Base-by-base conservation (phyloP, 305 asterid species). In the Fraxinus velutina region DNA sequence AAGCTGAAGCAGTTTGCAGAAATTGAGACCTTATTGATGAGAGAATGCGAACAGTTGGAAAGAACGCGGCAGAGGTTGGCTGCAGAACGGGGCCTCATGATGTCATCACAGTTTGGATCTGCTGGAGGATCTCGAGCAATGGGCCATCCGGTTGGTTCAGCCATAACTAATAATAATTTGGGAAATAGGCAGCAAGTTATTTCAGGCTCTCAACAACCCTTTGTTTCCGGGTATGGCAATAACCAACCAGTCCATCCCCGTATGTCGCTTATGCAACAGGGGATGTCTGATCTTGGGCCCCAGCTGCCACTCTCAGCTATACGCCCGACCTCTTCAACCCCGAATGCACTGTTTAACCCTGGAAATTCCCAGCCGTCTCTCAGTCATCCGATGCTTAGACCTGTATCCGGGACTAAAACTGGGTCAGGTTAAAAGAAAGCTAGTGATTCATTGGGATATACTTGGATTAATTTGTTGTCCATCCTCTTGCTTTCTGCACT, bases 41-140 rank as follows among this genome's bases (percentile, higher is more conserved):
- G 93, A 83, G 99, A 96, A 90, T 94, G 99, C 73, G 99, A 96
- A 84, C 97, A 93, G 85, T 87, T 96, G 92, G 99, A 96, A 73
- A 92, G 97, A 84, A 71, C 88, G 39, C 86, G 99, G 86, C 99
- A 92, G 85, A 90, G 99, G 83, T 77, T 89, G 75, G 90, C 86
- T 27, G 83, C 89, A 1, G 98, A 96, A 37, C 91, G 96, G 32
- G 79, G 84, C 81, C 90, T 83, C 82, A 82, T 91, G 89, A 79
- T 84, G 84, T 87, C 97, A 0, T 15, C 89, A 10, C 97, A 89
- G 81, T 86, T 91, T 75, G 97, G 92, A 77, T 84, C 94, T 62
- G 64, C 90, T 74, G 91, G 86, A 17, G 79, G 76, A 15, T 78
- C 94, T 83, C 88, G 89, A 42, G 86, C 90, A 21, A 71, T 83